Conservation (phyloP, 192 early-diverging fungal genomes). For the Coemansia sp. region DNA sequence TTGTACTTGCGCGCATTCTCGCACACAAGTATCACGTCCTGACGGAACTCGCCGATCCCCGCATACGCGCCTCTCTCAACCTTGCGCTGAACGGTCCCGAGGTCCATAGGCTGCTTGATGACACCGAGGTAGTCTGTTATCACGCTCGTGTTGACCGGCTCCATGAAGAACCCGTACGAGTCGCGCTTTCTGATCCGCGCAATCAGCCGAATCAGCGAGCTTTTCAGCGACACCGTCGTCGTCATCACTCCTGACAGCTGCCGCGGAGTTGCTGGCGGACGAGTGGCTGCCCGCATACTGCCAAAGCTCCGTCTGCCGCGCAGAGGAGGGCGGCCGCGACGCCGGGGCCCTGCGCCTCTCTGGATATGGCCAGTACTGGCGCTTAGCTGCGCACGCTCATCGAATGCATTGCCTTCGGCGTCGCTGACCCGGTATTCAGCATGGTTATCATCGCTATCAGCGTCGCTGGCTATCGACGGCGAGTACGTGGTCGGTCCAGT, state of each 20-base stretch:
- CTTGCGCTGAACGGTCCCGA: conserved; percentile 84
- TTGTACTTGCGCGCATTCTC: conserved; percentile 85
- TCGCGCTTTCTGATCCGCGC: conserved; percentile 73
- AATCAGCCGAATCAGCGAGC: conserved; percentile 62
- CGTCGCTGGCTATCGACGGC: conserved; percentile 27
- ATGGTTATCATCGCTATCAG: conserved; percentile 23
- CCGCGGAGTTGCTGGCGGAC: conserved; percentile 5
- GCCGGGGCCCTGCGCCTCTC: conserved; percentile 7
- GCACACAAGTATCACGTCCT: conserved; percentile 76
- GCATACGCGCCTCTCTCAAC: conserved; percentile 62
- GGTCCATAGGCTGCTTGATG: conserved; percentile 86
- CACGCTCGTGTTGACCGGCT: conserved; percentile 74
- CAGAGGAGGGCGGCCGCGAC: conserved; percentile 43
- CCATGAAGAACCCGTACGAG: conserved; percentile 81
- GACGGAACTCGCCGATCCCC: conserved; percentile 66
- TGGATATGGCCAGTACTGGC: neutral
- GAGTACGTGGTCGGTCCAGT: conserved; percentile 14
- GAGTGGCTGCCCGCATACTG: conserved; percentile 6
- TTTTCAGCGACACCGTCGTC: conserved; percentile 57
- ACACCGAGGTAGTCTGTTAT: conserved; percentile 80
- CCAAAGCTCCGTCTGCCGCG: conserved; percentile 25
- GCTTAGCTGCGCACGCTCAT: neutral
- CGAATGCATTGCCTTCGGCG: conserved; percentile 21
- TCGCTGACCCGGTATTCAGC: conserved; percentile 15
- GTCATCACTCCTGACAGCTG: conserved; percentile 11